Evolutionary conservation across 2,329 filamentous ascomycete genomes (phyloP).

Genomic region (Daldinia sp.): DNA sequence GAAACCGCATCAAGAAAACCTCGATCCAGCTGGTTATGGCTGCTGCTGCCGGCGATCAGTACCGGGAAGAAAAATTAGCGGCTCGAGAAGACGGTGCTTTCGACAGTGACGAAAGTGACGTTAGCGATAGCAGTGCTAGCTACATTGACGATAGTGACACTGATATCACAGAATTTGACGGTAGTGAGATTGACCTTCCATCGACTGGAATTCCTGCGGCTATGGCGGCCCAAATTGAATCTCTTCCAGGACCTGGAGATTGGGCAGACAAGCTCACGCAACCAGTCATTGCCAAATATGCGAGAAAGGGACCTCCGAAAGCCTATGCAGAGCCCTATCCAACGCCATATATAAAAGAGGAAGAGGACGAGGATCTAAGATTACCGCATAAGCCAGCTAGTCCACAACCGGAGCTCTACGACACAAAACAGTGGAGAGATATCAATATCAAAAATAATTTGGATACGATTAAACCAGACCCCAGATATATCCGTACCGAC

Average conservation of each 20-base stretch:
- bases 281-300: slow-evolving; percentile 15
- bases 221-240: slow-evolving; percentile 9
- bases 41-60: slow-evolving; percentile 41
- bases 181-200: background rate
- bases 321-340: background rate
- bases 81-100: slow-evolving; percentile 1
- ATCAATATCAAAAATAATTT: background rate
- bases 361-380: background rate
- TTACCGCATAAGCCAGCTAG: background rate
- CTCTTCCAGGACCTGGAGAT: slow-evolving; percentile 2
- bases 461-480: slow-evolving; percentile 22
- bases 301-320: background rate
- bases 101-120: background rate
- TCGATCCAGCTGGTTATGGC: slow-evolving; percentile 43
- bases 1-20: slow-evolving; percentile 36
- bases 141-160: background rate
- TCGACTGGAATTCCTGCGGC: slow-evolving; percentile 14
- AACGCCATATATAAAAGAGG: background rate
- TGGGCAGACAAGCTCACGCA: slow-evolving; percentile 23
- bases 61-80: slow-evolving; percentile 34
- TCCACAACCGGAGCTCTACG: background rate
- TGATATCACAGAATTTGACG: background rate
- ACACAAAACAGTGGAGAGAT: background rate
- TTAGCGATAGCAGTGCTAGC: slow-evolving; percentile 3
- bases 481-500: slow-evolving; percentile 3